phyloP scores from a whole-genome alignment of 2,329 filamentous ascomycete species.

The Apiospora koreana region DNA sequence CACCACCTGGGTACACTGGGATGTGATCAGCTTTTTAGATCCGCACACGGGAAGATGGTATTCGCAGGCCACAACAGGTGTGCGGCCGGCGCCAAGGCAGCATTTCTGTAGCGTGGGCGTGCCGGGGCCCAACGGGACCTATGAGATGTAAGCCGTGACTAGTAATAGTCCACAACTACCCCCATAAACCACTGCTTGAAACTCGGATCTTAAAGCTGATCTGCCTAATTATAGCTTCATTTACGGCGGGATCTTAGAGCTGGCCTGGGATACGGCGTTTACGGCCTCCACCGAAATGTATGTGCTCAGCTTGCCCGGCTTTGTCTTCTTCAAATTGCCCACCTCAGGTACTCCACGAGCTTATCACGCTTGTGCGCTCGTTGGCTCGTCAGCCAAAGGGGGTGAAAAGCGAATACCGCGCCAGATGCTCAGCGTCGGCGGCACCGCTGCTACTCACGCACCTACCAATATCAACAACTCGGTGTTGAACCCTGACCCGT shows the following conservation, averaged over 20 bases:
- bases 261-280: not conserved
- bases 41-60: constrained; percentile 3
- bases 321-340: constrained; percentile 14
- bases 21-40: not conserved
- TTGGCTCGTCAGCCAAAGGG: not conserved
- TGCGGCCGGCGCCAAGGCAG: not conserved
- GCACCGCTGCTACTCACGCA: not conserved
- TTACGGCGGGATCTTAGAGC: not conserved
- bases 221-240: constrained; percentile 1
- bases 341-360: not conserved
- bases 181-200: no score
- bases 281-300: not conserved
- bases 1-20: not conserved
- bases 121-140: constrained; percentile 1
- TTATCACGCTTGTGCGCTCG: constrained; percentile 1
- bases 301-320: constrained; percentile 12
- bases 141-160: constrained; percentile 1
- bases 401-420: not conserved
- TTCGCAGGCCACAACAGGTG: not conserved
- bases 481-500: not conserved
- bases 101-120: constrained; percentile 6
- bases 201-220: not conserved
- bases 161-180: not conserved
- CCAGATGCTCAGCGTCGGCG: constrained; percentile 15
- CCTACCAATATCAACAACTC: not conserved